These are phyloP conservation scores for Kwoniella botswanensis DNA, from an alignment of 768 basidiomycete genomes.

Conservation along the genomic window DNA sequence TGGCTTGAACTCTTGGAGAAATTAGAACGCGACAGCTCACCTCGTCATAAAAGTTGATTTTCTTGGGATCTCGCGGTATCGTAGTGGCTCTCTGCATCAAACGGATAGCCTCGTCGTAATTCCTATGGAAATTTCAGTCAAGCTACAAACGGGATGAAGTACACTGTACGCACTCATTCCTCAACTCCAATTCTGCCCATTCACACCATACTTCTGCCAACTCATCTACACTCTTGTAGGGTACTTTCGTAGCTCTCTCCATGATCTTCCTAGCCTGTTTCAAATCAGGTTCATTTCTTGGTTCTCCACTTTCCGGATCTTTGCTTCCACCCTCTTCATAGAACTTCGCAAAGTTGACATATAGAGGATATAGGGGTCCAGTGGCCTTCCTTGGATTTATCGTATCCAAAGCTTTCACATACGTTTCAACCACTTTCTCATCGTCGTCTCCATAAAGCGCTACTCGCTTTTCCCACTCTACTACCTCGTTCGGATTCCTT, in stretches of 20 bases:
- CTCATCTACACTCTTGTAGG: slow-evolving; percentile 95
- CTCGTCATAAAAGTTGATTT: slow-evolving; percentile 93
- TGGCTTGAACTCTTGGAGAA: slow-evolving; percentile 7
- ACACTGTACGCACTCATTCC: slow-evolving; percentile 76
- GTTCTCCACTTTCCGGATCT: slow-evolving; percentile 62
- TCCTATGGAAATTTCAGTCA: slow-evolving; percentile 64
- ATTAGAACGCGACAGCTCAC: slow-evolving; percentile 61
- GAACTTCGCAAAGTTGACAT: slow-evolving; percentile 94
- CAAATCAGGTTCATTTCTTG: slow-evolving; percentile 76
- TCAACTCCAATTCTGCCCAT: slow-evolving; percentile 97
- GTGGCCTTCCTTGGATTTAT: slow-evolving; percentile 87
- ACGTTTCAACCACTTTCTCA: slow-evolving; percentile 93
- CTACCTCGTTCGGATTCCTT: slow-evolving; percentile 95
- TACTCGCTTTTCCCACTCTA: slow-evolving; percentile 98
- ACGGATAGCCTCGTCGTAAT: slow-evolving; percentile 91
- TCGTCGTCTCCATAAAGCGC: slow-evolving; percentile 92
- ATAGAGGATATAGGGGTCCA: slow-evolving; percentile 84
- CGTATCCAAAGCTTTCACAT: slow-evolving; percentile 84
- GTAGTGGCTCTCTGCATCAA: slow-evolving; percentile 97
- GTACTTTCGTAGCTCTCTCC: slow-evolving; percentile 88
- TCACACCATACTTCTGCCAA: slow-evolving; percentile 99
- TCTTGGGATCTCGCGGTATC: slow-evolving; percentile 78
- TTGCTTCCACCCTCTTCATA: slow-evolving; percentile 90
- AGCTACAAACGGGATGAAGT: slow-evolving; percentile 6
- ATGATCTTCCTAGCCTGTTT: slow-evolving; percentile 87